Evolutionary conservation across 805 yeast genomes (phyloP), one percentile per base, ranked within the genome.

Genomic region (Candida methanosorbosa): DNA sequence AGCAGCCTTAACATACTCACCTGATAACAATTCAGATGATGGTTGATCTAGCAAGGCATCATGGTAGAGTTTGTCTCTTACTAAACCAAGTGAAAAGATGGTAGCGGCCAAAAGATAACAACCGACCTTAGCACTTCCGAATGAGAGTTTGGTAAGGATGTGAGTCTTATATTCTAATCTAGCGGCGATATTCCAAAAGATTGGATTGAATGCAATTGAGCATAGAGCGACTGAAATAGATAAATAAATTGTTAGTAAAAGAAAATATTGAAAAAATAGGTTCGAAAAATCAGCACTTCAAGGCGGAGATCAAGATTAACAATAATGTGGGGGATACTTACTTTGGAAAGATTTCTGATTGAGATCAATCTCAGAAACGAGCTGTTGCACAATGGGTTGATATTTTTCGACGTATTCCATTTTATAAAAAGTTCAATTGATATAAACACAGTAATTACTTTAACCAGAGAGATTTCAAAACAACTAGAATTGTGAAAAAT

Each of bases 131-230:
- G 78, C 66, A 35, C 69, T 70, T 18, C 84, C 79, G 21, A 83
- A 80, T 1, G 81, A 70, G 16, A 83, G 41, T 48, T 81, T 85
- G 16, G 97, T 84, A 36, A 90, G 60, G 35, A 81, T 49, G 45
- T 82, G 81, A 13, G 84, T 76, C 39, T 75, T 74, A 67, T 85
- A 85, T 55, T 92, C 97, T 19, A 73, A 49, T 47, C 97, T 72
- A 5, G 98, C 98, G 17, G 75, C 94, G 38, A 81, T 70, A 57
- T 92, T 92, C 98, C 98, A 92, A 55, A 88, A 90, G 22, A 83
- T 72, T 14, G 98, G 98, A 56, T 92, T 92, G 72, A 92, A 88
- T 13, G 79, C 77, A 46, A 92, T 82, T 21, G 82, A 72, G 8
- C 66, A 70, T 20, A 84, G 54, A 5, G 90, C 74, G 38, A 63